Percentiles rank a stretch among this genome's conserved stretches.
Conservation (phyloP, 2,329 filamentous ascomycete genomes). For the Xenoacremonium recifei region DNA sequence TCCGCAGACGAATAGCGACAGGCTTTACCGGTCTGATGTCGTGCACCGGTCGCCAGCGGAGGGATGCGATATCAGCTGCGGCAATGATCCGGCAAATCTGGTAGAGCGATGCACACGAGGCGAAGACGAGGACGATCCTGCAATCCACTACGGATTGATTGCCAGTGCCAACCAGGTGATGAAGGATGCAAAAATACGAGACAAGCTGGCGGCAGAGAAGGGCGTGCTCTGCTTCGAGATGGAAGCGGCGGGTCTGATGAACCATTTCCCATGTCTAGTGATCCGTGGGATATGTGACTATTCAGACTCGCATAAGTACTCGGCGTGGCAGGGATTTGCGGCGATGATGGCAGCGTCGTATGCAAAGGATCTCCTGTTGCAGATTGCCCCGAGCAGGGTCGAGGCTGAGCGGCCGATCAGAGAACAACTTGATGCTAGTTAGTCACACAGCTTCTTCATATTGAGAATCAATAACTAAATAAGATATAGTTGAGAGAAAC, state of each 20-base stretch:
- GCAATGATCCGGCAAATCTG: constrained; percentile 1
- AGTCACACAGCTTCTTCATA: neutral
- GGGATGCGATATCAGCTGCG: constrained; percentile 5
- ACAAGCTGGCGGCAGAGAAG: constrained; percentile 2
- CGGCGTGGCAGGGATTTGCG: constrained; percentile 30
- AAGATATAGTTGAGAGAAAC: too few species aligned
- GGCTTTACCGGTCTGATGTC: constrained; percentile 7
- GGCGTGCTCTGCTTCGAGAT: constrained; percentile 20
- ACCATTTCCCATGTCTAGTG: constrained; percentile 29
- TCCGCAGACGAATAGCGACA: neutral
- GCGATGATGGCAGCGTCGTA: constrained; percentile 30
- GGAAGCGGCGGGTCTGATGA: constrained; percentile 30
- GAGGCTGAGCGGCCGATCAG: constrained; percentile 9
- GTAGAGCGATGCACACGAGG: constrained; percentile 2
- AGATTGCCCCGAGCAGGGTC: constrained; percentile 12
- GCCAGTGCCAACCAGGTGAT: constrained; percentile 17
- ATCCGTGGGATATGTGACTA: constrained; percentile 37
- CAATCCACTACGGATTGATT: constrained; percentile 18
- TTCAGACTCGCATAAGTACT: constrained; percentile 32
- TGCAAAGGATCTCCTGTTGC: constrained; percentile 21
- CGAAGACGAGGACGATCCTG: constrained; percentile 10
- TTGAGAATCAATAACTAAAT: constrained; percentile 1
- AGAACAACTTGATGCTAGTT: constrained; percentile 6
- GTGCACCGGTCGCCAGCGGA: constrained; percentile 3
- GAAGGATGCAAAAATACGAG: constrained; percentile 18